Conservation (phyloP, 2,329 filamentous ascomycete genomes). For the Claviceps purpurea region DNA sequence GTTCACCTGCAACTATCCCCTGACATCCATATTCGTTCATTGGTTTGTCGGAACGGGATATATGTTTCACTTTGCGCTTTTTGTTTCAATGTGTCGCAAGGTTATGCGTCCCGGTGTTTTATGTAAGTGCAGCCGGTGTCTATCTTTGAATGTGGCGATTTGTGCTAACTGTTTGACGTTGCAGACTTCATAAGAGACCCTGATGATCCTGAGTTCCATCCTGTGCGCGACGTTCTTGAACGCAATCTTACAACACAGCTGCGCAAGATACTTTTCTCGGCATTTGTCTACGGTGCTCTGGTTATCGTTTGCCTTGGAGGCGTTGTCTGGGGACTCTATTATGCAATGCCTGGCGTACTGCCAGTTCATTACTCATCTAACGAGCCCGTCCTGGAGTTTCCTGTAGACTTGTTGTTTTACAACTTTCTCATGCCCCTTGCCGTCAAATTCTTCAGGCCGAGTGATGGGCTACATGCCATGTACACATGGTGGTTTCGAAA, state of each 20-base stretch:
- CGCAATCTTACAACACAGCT: conserved; percentile 85
- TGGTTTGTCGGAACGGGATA: conserved; percentile 99
- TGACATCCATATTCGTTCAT: conserved; percentile 90
- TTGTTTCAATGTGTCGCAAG: conserved; percentile 97
- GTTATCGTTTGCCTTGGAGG: conserved; percentile 89
- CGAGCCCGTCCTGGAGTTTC: conserved; percentile 86
- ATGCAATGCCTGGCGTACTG: conserved; percentile 55
- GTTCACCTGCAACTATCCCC: conserved; percentile 66
- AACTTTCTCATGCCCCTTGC: conserved; percentile 90
- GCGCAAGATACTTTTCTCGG: conserved; percentile 91
- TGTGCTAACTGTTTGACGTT: background rate
- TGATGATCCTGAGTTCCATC: conserved; percentile 96
- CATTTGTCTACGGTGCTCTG: conserved; percentile 84
- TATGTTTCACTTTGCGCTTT: conserved; percentile 99
- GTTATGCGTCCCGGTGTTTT: conserved; percentile 91
- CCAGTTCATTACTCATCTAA: conserved; percentile 91
- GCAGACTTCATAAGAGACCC: conserved; percentile 92
- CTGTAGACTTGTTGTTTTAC: conserved; percentile 87
- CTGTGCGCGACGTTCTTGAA: conserved; percentile 90
- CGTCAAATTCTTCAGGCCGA: conserved; percentile 72
- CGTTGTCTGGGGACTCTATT: conserved; percentile 82
- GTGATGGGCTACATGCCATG: conserved; percentile 68
- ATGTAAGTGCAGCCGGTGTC: conserved; percentile 42
- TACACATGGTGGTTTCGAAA: conserved; percentile 95
- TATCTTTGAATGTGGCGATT: background rate